Base-by-base conservation (phyloP, 441 rosid species). In the Sinapis alba region DNA sequence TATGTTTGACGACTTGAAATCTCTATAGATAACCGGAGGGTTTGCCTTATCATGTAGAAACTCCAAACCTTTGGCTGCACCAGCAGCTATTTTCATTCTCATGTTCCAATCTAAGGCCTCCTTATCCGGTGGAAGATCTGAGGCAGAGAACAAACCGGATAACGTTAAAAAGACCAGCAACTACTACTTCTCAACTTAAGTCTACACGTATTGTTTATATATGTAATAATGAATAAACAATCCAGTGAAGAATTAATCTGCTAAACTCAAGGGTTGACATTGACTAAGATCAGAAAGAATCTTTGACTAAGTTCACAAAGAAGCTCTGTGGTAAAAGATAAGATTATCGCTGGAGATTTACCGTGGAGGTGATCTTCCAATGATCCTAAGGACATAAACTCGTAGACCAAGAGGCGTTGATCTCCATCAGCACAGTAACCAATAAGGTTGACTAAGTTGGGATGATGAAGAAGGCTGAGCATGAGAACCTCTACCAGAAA, bases 381-480 rank as follows among this genome's bases (percentile, higher is more conserved):
- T 51, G 98, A 96, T 72, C 99, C 99, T 76, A 93, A 76, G 4
- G 97, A 88, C 99, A 96, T 91, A 79, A 93, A 96, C 75, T 96
- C 99, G 72, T 96, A 96, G 59, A 96, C 97, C 70, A 96, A 96
- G 72, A 96, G 98, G 65, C 99, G 88, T 70, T 96, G 99, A 74
- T 96, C 99, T 61, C 98, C 99, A 83, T 96, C 99, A 73, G 99
- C 99, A 78, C 99, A 96, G 80, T 96, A 93, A 68, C 99, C 99
- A 67, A 96, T 96, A 72, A 96, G 86, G 82, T 81, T 96, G 80
- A 96, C 98, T 13, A 96, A 93, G 84, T 96, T 96, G 51, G 88
- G 86, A 73, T 96, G 99, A 85, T 96, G 98, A 65, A 96, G 90
- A 82, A 96, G 98, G 79, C 99, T 96, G 65, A 96, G 94, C 99